Percentiles rank a stretch among this genome's conserved stretches.
Evolutionary conservation across 495 filamentous ascomycete genomes (phyloP).

Genomic region (Penicillium angulare): DNA sequence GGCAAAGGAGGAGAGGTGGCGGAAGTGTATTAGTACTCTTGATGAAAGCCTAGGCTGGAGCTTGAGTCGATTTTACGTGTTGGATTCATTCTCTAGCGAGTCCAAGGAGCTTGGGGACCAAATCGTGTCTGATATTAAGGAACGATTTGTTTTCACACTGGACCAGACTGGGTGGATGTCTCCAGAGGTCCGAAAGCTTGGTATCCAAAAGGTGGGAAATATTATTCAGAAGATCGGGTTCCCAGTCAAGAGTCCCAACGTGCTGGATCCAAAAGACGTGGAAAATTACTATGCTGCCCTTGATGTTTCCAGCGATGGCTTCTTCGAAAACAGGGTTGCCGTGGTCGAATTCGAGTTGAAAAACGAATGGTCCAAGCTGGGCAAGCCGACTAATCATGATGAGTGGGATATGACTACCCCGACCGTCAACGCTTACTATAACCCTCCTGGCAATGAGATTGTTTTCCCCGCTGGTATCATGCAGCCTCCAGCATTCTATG

Average conservation of each 20-base stretch:
- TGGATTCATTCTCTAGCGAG: conserved; percentile 61
- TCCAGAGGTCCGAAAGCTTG: conserved; percentile 57
- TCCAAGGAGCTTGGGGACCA: conserved; percentile 66
- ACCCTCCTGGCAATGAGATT: conserved; percentile 63
- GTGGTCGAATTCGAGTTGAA: conserved; percentile 45
- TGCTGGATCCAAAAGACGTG: conserved; percentile 56
- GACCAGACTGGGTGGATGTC: conserved; percentile 67
- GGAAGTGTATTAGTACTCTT: conserved; percentile 59
- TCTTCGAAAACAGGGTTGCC: conserved; percentile 61
- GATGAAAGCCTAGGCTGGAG: conserved; percentile 58
- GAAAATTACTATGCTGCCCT: conserved; percentile 57
- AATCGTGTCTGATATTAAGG: conserved; percentile 68
- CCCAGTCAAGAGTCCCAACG: conserved; percentile 63
- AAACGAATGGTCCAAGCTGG: conserved; percentile 55
- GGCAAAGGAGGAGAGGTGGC: conserved; percentile 64
- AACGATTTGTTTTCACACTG: conserved; percentile 60
- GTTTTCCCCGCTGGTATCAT: conserved; percentile 73
- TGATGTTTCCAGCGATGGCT: conserved; percentile 49
- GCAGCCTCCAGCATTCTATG: conserved; percentile 66
- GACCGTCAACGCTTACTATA: conserved; percentile 66
- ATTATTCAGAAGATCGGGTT: conserved; percentile 76
- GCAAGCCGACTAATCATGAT: conserved; percentile 59
- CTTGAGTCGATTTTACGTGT: conserved; percentile 65
- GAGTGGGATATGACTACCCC: conserved; percentile 63
- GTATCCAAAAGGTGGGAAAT: conserved; percentile 66